Evolutionary conservation across 2,329 filamentous ascomycete species (phyloP), one percentile per base, ranked within the genome.

Genomic region (Coleophoma crateriformis): DNA sequence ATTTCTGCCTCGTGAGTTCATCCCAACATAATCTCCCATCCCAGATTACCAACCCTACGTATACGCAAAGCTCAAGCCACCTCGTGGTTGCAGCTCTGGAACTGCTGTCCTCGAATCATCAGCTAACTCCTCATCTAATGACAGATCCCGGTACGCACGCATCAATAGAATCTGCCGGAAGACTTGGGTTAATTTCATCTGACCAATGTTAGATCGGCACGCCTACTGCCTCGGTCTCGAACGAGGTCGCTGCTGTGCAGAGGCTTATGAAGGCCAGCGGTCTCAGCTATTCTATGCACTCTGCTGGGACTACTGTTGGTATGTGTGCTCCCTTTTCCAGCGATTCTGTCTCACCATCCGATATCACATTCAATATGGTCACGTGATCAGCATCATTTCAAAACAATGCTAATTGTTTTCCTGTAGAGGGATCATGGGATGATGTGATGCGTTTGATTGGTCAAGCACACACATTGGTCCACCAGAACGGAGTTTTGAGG

Each of bases 291-390:
- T 84, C 79, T 43, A 94, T 97, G 89, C 92, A 97, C 70, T 91
- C 88, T 22, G 91, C 90, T 2, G 94, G 92, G 12, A 96, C 92
- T 0, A 97, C 92, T 0, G 80, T 97, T 49, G 90, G 90, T 94
- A 73, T 51, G 84, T 74, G 19, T 8, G 19, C 32, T 33, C 17
- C 46, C 27, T n/a, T 46, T 49, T 43, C 40, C 27, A 48, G 7
- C 22, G 33, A 32, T 49, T 37, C 41, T 48, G 32, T 44, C 27
- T 35, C 35, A 39, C n/a, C 13, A 48, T 39, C 33, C 41, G 8
- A 22, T 39, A 33, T 8, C 33, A 22, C 47, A 27, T 45, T 45
- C 37, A 19, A 19, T 39, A 45, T 37, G 27, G 38, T 50, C 3
- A 32, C 35, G 45, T 27, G 42, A 39, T 33, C 22, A 10, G 7